Evolutionary conservation across 1,139 yeast species (phyloP).

Genomic region (Kurtzmaniella quercitrusa): DNA sequence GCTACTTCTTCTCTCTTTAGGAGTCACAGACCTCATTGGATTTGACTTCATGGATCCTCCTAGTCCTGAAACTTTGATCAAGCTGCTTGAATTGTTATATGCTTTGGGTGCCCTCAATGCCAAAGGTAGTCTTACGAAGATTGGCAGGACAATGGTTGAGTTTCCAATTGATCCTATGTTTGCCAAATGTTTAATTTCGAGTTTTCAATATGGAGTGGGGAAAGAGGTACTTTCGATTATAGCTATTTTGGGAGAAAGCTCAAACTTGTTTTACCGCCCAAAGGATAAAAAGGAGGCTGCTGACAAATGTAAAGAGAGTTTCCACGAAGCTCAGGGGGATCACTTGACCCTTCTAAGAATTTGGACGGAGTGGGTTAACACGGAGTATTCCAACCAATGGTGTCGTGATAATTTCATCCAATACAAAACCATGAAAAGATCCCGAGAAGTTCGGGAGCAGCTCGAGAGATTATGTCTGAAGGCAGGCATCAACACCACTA

Average conservation of each 20-base stretch:
- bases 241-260: constrained; percentile 80
- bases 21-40: constrained; percentile 73
- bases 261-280: constrained; percentile 67
- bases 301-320: constrained; percentile 54
- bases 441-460: constrained; percentile 71
- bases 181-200: constrained; percentile 67
- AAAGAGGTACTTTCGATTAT: constrained; percentile 67
- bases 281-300: constrained; percentile 67
- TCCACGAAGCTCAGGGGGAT: constrained; percentile 57
- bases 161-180: constrained; percentile 91
- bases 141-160: constrained; percentile 85
- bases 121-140: constrained; percentile 70
- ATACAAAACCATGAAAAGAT: constrained; percentile 65
- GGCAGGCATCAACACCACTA: constrained; percentile 39
- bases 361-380: constrained; percentile 72
- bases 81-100: constrained; percentile 75
- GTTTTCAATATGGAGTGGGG: constrained; percentile 56
- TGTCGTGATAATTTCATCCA: constrained; percentile 83
- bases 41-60: constrained; percentile 92
- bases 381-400: constrained; percentile 75
- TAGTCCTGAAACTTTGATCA: constrained; percentile 62
- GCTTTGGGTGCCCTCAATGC: constrained; percentile 84
- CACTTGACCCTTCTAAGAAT: constrained; percentile 72
- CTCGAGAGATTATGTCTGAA: constrained; percentile 57
- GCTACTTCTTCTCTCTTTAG: constrained; percentile 69